Evolutionary conservation across 805 yeast species (phyloP), one percentile per base, ranked within the genome.

Genomic region (Yarrowia sp.): DNA sequence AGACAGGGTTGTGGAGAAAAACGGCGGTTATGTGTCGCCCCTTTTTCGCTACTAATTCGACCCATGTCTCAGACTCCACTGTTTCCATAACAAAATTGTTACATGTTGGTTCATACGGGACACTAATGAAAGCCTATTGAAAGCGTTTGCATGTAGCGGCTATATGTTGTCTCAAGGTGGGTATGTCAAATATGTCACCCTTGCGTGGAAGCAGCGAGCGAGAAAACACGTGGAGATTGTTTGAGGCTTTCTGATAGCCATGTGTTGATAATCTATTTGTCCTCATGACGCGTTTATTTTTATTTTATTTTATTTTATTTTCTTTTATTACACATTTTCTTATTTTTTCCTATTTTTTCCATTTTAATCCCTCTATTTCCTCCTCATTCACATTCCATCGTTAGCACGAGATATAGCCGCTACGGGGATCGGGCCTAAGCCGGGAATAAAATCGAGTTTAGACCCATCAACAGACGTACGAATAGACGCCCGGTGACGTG

Each of bases 41-140:
- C 30, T 24, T 24, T 24, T 24, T 24, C 6, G 30, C 30, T 24
- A 24, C 30, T 24, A 24, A 1, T 24, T 24, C 7, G 30, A 2
- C 3, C 30, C 2, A 24, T 24, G 3, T 24, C 30, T 2, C 30
- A 7, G 0, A 5, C 30, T 24, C 3, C 30, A 24, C 30, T 24
- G 30, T 24, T 24, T 24, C 30, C 30, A 24, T 24, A 24, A 24
- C 30, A 24, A 24, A 24, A 47, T 15, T 47, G 52, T 47, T 47
- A 47, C 52, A 30, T 30, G 1, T 30, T 36, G 17, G 38, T 15
- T 47, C 52, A 30, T 47, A 47, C 52, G 20, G 19, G 33, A 30
- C 52, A 30, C 52, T 30, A 47, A 47, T 47, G 38, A 47, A 47
- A 47, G 52, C 38, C 52, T 47, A 47, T 14, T 15, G 12, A n/a